phyloP scores from a whole-genome alignment of 805 yeast genomes.

The Ogataea naganishii region DNA sequence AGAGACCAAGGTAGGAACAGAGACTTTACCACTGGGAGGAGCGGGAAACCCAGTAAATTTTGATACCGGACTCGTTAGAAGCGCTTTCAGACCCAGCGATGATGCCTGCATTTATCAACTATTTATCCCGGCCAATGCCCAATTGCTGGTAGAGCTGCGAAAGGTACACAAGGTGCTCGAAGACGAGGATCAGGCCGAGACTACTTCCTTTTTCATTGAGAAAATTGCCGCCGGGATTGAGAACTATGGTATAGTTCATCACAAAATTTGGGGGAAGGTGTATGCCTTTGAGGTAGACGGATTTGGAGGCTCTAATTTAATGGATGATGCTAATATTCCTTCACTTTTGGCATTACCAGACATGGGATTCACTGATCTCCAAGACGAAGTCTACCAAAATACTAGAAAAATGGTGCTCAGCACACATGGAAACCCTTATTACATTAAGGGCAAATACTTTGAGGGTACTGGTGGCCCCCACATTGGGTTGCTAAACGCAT shows the following conservation, averaged over 20 bases:
- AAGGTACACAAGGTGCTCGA: slow-evolving; percentile 12
- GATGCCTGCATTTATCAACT: slow-evolving; percentile 77
- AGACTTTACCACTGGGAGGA: slow-evolving; percentile 72
- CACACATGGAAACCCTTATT: slow-evolving; percentile 72
- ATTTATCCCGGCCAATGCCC: slow-evolving; percentile 82
- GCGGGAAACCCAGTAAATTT: slow-evolving; percentile 75
- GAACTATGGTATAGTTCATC: slow-evolving; percentile 56
- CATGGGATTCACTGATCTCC: slow-evolving; percentile 46
- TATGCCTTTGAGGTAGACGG: slow-evolving; percentile 90
- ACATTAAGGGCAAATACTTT: slow-evolving; percentile 49
- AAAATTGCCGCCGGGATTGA: slow-evolving; percentile 47
- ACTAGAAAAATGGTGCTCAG: slow-evolving; percentile 71
- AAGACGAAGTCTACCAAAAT: slow-evolving; percentile 60
- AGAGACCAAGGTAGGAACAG: slow-evolving; percentile 67
- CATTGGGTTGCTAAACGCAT: slow-evolving; percentile 68
- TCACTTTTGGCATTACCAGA: slow-evolving; percentile 76
- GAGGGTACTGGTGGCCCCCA: slow-evolving; percentile 90
- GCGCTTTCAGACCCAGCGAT: slow-evolving; percentile 84
- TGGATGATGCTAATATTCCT: slow-evolving; percentile 93
- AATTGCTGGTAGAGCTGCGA: slow-evolving; percentile 55
- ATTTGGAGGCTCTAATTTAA: slow-evolving; percentile 58
- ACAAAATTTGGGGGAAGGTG: slow-evolving; percentile 64
- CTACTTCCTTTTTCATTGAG: slow-evolving; percentile 28
- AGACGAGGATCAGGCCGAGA: slow-evolving; percentile 11
- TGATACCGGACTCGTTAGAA: slow-evolving; percentile 63